A percentile compares a stretch with the other conserved stretches of the same genome.
phyloP scores from a whole-genome alignment of 257 asterid species.

The Asclepias syriaca region DNA sequence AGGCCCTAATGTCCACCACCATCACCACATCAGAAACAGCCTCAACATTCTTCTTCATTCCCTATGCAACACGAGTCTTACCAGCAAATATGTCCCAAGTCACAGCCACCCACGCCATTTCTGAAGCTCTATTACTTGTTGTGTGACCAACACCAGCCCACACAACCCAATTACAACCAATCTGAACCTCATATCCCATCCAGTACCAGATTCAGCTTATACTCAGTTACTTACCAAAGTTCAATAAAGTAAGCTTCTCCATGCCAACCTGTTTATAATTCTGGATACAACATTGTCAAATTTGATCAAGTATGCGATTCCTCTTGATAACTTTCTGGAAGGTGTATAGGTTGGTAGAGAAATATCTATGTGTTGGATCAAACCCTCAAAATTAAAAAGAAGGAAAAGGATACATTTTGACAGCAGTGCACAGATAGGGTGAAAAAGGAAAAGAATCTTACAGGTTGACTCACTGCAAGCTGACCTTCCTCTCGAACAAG shows the following conservation, averaged over 20 bases:
- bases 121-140: constrained; percentile 33
- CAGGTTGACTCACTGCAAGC: too few relatives aligned
- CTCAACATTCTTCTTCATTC: constrained; percentile 27
- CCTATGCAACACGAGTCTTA: constrained; percentile 25
- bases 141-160: constrained; percentile 39
- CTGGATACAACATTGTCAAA: constrained; percentile 22
- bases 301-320: constrained; percentile 24
- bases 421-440: background rate
- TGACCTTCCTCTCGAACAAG: too few relatives aligned
- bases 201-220: constrained; percentile 37
- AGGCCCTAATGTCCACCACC: constrained; percentile 24
- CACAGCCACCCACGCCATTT: constrained; percentile 19
- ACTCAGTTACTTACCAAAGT: constrained; percentile 42
- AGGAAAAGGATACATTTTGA: background rate
- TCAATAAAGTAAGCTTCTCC: constrained; percentile 25
- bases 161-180: constrained; percentile 27
- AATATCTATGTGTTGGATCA: constrained; percentile 48
- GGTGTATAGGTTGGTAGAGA: constrained; percentile 29
- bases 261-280: constrained; percentile 25
- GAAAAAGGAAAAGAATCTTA: background rate
- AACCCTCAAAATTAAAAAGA: constrained; percentile 41
- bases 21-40: constrained; percentile 24
- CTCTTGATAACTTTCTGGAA: constrained; percentile 27
- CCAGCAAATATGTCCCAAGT: constrained; percentile 17
- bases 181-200: constrained; percentile 23